Evolutionary conservation across 768 basidiomycete genomes (phyloP), one percentile per base, ranked within the genome.

Genomic region (Hericium coralloides): DNA sequence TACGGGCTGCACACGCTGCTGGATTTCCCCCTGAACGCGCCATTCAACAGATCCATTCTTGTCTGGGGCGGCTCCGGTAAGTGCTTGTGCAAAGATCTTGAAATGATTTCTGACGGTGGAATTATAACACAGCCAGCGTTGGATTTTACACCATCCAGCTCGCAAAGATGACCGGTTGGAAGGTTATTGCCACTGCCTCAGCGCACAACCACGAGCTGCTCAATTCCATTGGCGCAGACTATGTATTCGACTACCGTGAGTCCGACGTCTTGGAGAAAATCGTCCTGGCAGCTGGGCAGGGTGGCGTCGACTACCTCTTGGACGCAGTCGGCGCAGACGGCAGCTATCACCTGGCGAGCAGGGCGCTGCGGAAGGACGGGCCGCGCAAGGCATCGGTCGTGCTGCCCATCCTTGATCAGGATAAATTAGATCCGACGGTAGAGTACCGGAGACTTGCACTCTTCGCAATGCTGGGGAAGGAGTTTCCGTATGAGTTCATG

Each of bases 161-260:
- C n/a, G 68, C 67, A 20, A 55, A 60, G n/a, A 57, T 66, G 7
- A 60, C 67, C 0, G 70, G 68, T 3, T 67, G 61, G 59, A 66
- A 68, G 49, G 70, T 73, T 53, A 61, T 71, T 52, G 63, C 72
- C 2, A 66, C 67, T 20, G 64, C 67, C n/a, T 74, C 73, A 8
- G 69, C 68, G 9, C 63, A 65, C 39, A 71, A 73, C 55, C 67
- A 64, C 60, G 72, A 67, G 17, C 66, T 74, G 20, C 60, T 72
- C 59, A 72, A 69, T 62, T 62, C 67, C 2, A 66, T 69, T 50
- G 67, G 75, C 10, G 75, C 75, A 17, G 64, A 70, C 47, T 66
- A 62, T 2, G 70, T 71, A 18, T 56, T 67, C 49, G 67, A 69
- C 56, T 65, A 65, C 64, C 26, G 58, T 20, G 58, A 58, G 31